phyloP scores from a whole-genome alignment of 257 asterid species.

The Knoxia roxburghii region DNA sequence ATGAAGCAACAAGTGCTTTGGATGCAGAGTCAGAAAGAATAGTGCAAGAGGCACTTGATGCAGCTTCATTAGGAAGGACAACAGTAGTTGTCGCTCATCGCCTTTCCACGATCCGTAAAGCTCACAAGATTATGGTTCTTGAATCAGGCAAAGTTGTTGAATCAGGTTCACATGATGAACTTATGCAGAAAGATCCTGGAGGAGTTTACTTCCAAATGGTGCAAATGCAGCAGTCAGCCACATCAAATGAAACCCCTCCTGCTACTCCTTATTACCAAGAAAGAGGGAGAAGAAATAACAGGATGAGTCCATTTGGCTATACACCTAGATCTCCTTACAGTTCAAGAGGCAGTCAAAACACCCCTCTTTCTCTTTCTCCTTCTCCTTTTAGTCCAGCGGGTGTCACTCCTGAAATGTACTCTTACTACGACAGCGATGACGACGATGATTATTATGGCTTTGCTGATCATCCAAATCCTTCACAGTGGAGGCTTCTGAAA shows the following conservation, averaged over 20 bases:
- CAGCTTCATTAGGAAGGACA: constrained; percentile 58
- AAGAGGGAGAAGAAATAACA: constrained; percentile 6
- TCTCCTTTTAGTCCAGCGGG: constrained; percentile 42
- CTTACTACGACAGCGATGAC: constrained; percentile 40
- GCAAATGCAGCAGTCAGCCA: constrained; percentile 40
- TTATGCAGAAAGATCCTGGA: constrained; percentile 30
- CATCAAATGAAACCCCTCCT: constrained; percentile 10
- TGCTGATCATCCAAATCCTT: constrained; percentile 17
- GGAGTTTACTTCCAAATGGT: constrained; percentile 55
- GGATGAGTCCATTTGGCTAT: neutral
- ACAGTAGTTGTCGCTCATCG: constrained; percentile 68
- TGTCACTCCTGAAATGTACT: constrained; percentile 28
- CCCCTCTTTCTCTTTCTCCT: constrained; percentile 44
- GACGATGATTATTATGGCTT: constrained; percentile 15
- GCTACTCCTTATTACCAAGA: constrained; percentile 10
- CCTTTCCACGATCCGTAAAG: constrained; percentile 45
- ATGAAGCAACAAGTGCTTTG: constrained; percentile 80
- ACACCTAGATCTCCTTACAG: constrained; percentile 30
- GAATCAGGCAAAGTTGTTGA: constrained; percentile 56
- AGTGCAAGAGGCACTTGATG: constrained; percentile 62
- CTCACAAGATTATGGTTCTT: constrained; percentile 49
- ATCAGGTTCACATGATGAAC: constrained; percentile 58
- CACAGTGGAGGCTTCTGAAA: constrained; percentile 40
- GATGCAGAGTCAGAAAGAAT: constrained; percentile 67
- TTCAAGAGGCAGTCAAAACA: constrained; percentile 37